Conservation (phyloP, 768 basidiomycete genomes). For the Boletus barrowsii region DNA sequence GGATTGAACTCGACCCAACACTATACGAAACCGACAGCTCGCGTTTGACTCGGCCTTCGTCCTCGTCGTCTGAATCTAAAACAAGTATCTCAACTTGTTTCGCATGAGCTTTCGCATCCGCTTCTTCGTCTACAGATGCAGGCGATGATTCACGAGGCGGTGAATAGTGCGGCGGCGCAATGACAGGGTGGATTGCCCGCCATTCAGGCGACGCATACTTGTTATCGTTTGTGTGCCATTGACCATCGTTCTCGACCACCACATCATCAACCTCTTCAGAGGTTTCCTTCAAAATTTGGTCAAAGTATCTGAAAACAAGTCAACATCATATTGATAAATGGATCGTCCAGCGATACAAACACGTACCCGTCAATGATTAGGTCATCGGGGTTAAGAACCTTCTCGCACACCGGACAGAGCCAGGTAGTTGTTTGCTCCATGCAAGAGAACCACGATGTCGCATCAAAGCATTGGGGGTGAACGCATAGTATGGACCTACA, state of each 20-base stretch:
- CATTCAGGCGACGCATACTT: conserved; percentile 75
- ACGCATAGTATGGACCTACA: conserved; percentile 85
- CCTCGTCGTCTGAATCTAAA: conserved; percentile 73
- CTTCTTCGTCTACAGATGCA: conserved; percentile 30
- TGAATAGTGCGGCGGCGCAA: conserved; percentile 21
- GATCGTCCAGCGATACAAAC: background rate
- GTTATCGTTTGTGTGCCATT: conserved; percentile 93
- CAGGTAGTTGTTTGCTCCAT: conserved; percentile 98
- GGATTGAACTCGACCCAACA: conserved; percentile 38
- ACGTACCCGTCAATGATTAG: conserved; percentile 89
- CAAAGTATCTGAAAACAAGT: conserved; percentile 66
- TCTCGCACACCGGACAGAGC: conserved; percentile 92
- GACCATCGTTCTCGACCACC: conserved; percentile 88
- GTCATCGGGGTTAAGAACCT: conserved; percentile 70
- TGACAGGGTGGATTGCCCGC: conserved; percentile 53
- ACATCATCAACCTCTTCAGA: conserved; percentile 87
- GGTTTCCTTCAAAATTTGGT: conserved; percentile 75
- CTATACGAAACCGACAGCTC: conserved; percentile 68
- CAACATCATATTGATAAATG: background rate
- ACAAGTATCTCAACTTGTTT: conserved; percentile 61
- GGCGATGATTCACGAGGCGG: conserved; percentile 29
- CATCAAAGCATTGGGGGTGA: conserved; percentile 95
- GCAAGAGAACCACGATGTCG: conserved; percentile 87
- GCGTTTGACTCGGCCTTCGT: conserved; percentile 70
- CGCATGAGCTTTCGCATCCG: conserved; percentile 39